phyloP scores from a whole-genome alignment of 1,284 basidiomycete species.

The Sanguinoderma infundibulare region DNA sequence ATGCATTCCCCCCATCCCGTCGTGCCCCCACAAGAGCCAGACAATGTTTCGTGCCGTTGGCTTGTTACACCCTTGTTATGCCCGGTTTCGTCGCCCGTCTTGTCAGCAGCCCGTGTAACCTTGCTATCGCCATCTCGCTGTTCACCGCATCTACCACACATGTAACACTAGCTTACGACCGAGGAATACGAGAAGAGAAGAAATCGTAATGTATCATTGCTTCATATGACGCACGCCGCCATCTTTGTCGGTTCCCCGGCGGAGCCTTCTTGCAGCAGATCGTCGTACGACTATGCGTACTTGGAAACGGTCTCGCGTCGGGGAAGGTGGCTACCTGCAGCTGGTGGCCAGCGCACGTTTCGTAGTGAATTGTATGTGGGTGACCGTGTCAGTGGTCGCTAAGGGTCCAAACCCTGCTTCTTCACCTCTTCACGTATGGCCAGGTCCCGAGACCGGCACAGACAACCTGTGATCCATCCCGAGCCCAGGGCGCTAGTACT shows the following conservation, averaged over 20 bases:
- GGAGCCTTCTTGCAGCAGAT: background rate
- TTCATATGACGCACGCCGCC: background rate
- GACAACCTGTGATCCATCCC: background rate
- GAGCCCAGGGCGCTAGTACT: background rate
- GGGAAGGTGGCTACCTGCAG: too few species aligned
- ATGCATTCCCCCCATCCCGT: background rate
- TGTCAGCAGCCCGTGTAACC: constrained; percentile 31
- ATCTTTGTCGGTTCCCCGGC: background rate
- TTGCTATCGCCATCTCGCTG: constrained; percentile 39
- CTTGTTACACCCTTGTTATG: constrained; percentile 21
- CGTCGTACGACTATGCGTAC: too few species aligned
- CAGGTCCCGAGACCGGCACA: background rate
- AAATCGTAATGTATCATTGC: constrained; percentile 27
- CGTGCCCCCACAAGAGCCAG: background rate
- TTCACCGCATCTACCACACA: constrained; percentile 37
- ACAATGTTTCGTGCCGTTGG: constrained; percentile 7
- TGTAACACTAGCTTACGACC: constrained; percentile 40
- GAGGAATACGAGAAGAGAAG: constrained; percentile 29
- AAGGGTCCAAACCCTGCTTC: background rate
- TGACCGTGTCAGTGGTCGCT: background rate
- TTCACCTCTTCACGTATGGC: background rate
- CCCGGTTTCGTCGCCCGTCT: constrained; percentile 16
- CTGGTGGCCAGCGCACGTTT: background rate
- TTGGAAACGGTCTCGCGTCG: background rate
- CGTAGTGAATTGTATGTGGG: background rate